Percentiles rank a stretch among this genome's conserved stretches.
Conservation (phyloP, 495 filamentous ascomycete genomes). For the Penicillium ochrochloron region DNA sequence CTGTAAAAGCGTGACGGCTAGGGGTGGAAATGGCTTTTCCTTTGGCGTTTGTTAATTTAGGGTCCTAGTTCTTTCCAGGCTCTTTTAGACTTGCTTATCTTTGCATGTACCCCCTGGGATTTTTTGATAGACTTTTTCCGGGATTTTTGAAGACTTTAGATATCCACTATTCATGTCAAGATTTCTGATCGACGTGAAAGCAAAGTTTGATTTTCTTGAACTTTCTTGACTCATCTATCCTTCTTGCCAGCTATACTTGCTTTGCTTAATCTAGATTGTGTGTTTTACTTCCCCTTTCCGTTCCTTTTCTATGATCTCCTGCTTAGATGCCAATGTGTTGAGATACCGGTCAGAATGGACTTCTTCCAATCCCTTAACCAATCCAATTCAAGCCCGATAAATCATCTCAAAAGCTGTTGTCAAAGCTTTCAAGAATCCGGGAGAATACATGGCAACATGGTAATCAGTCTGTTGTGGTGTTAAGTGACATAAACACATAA, state of each 20-base stretch:
- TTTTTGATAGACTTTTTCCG: conserved; percentile 17
- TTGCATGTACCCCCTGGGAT: conserved; percentile 19
- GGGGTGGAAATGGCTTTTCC: conserved; percentile 16
- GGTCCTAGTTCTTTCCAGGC: conserved; percentile 7
- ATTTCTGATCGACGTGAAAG: conserved; percentile 18
- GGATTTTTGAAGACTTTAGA: conserved; percentile 33
- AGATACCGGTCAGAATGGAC: not conserved
- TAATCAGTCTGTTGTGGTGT: no score
- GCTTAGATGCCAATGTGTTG: not conserved
- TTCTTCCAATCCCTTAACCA: not conserved
- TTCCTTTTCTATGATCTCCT: not conserved
- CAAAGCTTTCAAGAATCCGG: not conserved
- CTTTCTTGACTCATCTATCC: not conserved
- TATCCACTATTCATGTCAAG: conserved; percentile 32
- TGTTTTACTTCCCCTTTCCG: conserved; percentile 3
- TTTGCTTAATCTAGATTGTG: conserved; percentile 25
- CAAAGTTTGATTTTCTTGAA: conserved; percentile 17
- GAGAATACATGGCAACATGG: no score
- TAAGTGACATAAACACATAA: no score
- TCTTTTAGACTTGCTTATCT: conserved; percentile 25
- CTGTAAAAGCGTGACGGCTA: conserved; percentile 15
- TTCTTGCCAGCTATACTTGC: not conserved
- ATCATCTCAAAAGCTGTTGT: no score
- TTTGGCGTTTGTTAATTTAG: conserved; percentile 18
- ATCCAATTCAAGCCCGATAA: not conserved